Percentiles rank a stretch among this genome's conserved stretches.
Evolutionary conservation across 768 basidiomycete genomes (phyloP).

Genomic region (Hebeloma cylindrosporum): DNA sequence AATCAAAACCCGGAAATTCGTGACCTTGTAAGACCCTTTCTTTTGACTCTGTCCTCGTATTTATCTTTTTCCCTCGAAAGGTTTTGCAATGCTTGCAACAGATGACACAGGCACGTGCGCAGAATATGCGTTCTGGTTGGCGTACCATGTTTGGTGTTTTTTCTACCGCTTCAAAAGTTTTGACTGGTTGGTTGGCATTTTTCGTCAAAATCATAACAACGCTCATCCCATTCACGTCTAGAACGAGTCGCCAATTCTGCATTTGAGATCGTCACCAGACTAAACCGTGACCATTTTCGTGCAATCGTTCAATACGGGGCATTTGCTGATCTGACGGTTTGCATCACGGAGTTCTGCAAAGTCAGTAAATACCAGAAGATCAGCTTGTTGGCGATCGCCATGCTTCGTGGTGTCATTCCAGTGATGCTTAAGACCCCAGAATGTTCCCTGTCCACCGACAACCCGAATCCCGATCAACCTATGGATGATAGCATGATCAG

Average conservation of each 20-base stretch:
- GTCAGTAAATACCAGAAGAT: conserved; percentile 99
- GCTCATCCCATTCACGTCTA: no score
- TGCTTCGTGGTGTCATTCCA: conserved; percentile 91
- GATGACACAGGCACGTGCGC: conserved; percentile 94
- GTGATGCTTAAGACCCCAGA: conserved; percentile 88
- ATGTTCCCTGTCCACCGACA: conserved; percentile 36
- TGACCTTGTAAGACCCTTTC: conserved; percentile 70
- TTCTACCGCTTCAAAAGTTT: conserved; percentile 90
- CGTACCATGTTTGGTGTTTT: conserved; percentile 99
- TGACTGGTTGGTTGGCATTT: conserved; percentile 70
- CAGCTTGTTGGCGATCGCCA: conserved; percentile 91
- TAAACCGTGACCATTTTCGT: conserved; percentile 88
- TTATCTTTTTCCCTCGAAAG: conserved; percentile 35
- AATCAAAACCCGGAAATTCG: conserved; percentile 94
- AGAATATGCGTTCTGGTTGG: conserved; percentile 98
- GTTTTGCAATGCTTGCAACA: conserved; percentile 97
- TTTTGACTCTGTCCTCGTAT: neutral
- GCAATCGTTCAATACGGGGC: conserved; percentile 92
- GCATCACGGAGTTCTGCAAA: conserved; percentile 99
- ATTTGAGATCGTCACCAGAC: conserved; percentile 90
- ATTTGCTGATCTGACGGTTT: conserved; percentile 94
- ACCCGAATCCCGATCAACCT: conserved; percentile 30
- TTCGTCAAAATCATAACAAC: no score
- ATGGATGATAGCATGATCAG: conserved; percentile 89
- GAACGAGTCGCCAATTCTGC: conserved; percentile 92